phyloP scores from a whole-genome alignment of 306 rosid genomes.

The Comarum palustre region DNA sequence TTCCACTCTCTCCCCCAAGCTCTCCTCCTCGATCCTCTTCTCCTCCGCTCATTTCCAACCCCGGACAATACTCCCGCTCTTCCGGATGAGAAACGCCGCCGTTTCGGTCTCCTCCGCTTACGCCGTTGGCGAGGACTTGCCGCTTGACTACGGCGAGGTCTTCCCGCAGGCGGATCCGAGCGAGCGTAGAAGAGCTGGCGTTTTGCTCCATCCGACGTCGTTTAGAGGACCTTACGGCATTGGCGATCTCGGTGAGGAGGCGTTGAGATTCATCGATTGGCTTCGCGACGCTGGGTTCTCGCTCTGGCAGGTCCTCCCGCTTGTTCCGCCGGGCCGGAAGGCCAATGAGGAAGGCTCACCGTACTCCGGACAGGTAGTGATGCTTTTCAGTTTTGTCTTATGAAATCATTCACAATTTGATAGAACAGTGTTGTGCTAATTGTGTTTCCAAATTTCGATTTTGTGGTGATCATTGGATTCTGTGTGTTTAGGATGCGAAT shows the following conservation, averaged over 20 bases:
- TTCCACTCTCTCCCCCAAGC: conserved; percentile 20
- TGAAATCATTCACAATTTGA: no score
- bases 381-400: no score
- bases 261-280: conserved; percentile 79
- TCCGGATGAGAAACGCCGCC: conserved; percentile 11
- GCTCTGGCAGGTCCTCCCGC: conserved; percentile 93
- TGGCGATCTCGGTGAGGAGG: conserved; percentile 84
- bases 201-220: conserved; percentile 88
- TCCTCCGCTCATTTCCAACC: conserved; percentile 13
- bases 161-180: conserved; percentile 42
- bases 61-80: conserved; percentile 9
- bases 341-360: conserved; percentile 84
- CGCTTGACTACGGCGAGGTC: conserved; percentile 57
- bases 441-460: background rate
- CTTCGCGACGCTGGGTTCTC: conserved; percentile 74
- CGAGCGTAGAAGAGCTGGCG: conserved; percentile 74
- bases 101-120: background rate
- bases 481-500: conserved; percentile 70
- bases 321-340: conserved; percentile 93
- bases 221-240: conserved; percentile 77
- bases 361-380: conserved; percentile 52
- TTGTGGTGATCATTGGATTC: background rate
- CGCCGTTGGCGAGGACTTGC: conserved; percentile 49
- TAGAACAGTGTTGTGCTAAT: background rate
- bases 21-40: background rate